These are phyloP conservation scores for Fusarium vanettenii DNA, from an alignment of 2,329 filamentous ascomycete genomes.

Conservation along the genomic window DNA sequence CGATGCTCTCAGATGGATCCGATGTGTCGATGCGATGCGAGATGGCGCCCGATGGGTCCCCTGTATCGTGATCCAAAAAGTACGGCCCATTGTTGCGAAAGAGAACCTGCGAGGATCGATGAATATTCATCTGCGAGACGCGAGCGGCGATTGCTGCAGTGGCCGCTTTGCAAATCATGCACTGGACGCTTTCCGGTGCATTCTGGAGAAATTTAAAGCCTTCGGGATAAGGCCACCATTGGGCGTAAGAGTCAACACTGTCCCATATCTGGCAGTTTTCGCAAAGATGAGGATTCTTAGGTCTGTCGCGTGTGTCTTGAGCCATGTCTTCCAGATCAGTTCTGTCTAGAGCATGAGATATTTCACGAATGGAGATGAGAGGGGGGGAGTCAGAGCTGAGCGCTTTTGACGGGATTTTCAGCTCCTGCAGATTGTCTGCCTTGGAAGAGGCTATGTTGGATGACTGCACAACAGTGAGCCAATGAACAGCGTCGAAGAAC, in stretches of 20 bases:
- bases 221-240: not conserved
- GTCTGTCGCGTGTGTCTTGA: not conserved
- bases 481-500: not conserved
- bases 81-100: not conserved
- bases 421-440: not conserved
- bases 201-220: not conserved
- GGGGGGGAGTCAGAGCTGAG: not conserved
- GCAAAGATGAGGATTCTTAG: not conserved
- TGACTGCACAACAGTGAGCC: not conserved
- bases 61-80: not conserved
- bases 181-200: not conserved
- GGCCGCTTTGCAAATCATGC: not conserved
- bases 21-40: not conserved
- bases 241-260: not conserved
- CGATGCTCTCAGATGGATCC: not conserved
- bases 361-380: not conserved
- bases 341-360: not conserved
- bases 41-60: not conserved
- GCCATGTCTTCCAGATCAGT: not conserved
- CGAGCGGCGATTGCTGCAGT: not conserved
- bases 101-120: not conserved
- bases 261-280: not conserved
- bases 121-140: not conserved
- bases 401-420: not conserved
- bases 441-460: not conserved